Conservation (phyloP, 2,329 filamentous ascomycete species). For the Calonectria pteridis region DNA sequence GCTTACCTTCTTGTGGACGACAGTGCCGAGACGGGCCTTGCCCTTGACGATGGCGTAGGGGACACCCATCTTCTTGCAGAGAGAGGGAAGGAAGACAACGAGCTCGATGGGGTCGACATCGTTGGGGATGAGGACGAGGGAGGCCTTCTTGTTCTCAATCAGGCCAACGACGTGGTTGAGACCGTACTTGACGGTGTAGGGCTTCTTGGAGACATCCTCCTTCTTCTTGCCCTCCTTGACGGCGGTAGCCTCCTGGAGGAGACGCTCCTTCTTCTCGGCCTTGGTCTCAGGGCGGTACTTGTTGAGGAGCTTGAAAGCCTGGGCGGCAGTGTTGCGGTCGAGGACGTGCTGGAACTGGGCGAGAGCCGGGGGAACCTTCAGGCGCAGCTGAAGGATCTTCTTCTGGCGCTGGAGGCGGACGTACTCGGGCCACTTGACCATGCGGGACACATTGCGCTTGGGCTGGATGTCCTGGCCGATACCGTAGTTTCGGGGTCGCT, state of each 20-base stretch:
- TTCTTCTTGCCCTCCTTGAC: conserved; percentile 99
- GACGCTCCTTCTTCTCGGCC: conserved; percentile 99
- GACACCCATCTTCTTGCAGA: conserved; percentile 99
- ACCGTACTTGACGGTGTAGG: conserved; percentile 99
- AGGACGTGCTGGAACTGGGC: conserved; percentile 98
- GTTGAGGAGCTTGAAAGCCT: conserved; percentile 99
- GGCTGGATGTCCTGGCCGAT: conserved; percentile 99
- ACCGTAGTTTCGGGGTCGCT: conserved; percentile 96
- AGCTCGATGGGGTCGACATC: conserved; percentile 99
- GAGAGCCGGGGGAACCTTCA: conserved; percentile 98
- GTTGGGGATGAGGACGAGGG: conserved; percentile 97
- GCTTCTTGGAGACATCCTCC: conserved; percentile 99
- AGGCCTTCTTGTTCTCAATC: conserved; percentile 99
- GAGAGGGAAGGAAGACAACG: conserved; percentile 97
- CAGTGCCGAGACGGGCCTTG: conserved; percentile 98
- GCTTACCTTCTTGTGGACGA: conserved; percentile 97
- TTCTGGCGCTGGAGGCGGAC: conserved; percentile 94
- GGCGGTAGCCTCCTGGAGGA: conserved; percentile 97
- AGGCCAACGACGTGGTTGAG: conserved; percentile 99
- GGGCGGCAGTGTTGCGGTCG: conserved; percentile 95
- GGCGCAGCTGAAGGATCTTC: conserved; percentile 97
- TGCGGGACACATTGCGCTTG: conserved; percentile 92
- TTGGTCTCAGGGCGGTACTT: conserved; percentile 99
- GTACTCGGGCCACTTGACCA: conserved; percentile 99
- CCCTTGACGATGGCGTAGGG: conserved; percentile 99